Conservation (phyloP, 2,329 filamentous ascomycete genomes). For the Corniculantispora saksenae region DNA sequence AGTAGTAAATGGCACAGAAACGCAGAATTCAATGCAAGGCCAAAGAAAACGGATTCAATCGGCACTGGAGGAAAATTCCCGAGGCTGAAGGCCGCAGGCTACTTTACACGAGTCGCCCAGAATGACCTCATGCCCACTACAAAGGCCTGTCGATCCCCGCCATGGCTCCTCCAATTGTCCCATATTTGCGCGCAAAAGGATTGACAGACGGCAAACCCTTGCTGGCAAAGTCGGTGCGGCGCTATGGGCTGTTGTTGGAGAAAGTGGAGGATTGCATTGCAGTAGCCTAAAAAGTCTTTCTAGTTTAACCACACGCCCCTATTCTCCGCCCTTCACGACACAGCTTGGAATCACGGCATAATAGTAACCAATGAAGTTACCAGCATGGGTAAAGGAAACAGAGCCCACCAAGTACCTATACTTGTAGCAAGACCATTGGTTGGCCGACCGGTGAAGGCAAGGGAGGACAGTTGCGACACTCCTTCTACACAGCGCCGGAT, state of each 20-base stretch:
- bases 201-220: constrained; percentile 1
- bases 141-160: neutral
- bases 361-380: no score
- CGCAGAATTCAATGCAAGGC: neutral
- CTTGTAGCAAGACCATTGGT: neutral
- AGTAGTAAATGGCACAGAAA: neutral
- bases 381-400: neutral
- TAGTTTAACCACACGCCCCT: neutral
- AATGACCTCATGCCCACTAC: neutral
- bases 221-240: neutral
- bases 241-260: neutral
- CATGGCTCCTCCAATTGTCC: neutral
- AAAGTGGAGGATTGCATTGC: neutral
- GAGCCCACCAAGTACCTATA: neutral
- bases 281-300: neutral
- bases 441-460: neutral
- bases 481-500: neutral
- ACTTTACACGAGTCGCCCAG: neutral
- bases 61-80: neutral
- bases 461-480: neutral
- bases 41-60: neutral
- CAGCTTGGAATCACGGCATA: neutral
- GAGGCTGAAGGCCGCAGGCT: neutral
- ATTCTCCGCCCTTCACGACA: neutral
- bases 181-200: neutral